These are phyloP conservation scores for Daldinia sp. DNA, from an alignment of 2,329 filamentous ascomycete genomes.

Conservation along the genomic window DNA sequence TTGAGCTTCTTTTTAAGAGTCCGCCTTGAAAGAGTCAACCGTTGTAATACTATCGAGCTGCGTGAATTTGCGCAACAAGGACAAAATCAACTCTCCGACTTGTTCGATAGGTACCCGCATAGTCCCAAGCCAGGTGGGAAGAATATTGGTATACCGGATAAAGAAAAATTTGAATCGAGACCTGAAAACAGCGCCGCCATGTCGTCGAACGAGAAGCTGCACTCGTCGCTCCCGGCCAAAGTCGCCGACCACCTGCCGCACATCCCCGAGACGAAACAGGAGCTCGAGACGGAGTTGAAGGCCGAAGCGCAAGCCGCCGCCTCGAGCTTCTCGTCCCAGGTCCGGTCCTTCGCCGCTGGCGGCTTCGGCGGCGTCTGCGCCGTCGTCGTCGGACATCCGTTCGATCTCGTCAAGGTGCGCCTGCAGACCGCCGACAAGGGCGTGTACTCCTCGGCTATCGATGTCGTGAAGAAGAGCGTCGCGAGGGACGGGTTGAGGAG, in stretches of 20 bases:
- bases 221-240: conserved; percentile 50
- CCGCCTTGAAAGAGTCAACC: background rate
- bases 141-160: background rate
- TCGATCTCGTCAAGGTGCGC: conserved; percentile 97
- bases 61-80: conserved; percentile 27
- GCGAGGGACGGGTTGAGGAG: conserved; percentile 83
- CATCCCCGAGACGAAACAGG: conserved; percentile 59
- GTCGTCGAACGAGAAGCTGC: conserved; percentile 50
- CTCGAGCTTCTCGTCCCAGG: conserved; percentile 59
- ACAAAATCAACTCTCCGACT: background rate
- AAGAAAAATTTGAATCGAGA: background rate
- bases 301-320: conserved; percentile 57
- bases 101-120: conserved; percentile 1
- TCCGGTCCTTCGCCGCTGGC: conserved; percentile 88
- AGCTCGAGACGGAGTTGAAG: conserved; percentile 60
- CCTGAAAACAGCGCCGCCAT: conserved; percentile 34
- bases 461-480: conserved; percentile 90
- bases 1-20: background rate
- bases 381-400: conserved; percentile 94
- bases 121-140: background rate
- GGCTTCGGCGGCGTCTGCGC: conserved; percentile 95
- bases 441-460: conserved; percentile 88
- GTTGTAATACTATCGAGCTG: background rate
- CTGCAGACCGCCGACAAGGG: conserved; percentile 96
- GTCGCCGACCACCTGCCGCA: conserved; percentile 58